Evolutionary conservation across 306 rosid species (phyloP).

Genomic region (Sesbania bispinosa): DNA sequence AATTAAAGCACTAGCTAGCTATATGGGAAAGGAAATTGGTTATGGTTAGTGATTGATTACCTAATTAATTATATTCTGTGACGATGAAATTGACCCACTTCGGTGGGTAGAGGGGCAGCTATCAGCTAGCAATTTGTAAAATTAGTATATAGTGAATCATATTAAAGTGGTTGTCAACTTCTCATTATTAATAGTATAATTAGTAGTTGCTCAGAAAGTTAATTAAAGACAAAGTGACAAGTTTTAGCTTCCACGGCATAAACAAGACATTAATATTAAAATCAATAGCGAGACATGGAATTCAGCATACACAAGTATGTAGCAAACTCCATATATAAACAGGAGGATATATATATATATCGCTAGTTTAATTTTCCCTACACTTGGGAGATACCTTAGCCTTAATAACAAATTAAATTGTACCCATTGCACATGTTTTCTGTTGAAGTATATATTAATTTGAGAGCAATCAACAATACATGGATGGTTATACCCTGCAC

Average conservation of each 20-base stretch:
- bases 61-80: neutral
- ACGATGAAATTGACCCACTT: neutral
- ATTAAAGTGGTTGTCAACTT: neutral
- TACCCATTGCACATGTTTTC: no score
- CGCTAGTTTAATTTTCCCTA: no score
- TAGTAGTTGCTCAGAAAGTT: neutral
- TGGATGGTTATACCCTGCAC: no score
- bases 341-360: no score
- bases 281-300: no score
- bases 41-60: constrained; percentile 14
- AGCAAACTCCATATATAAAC: no score
- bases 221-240: constrained; percentile 1
- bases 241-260: constrained; percentile 1
- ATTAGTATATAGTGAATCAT: neutral
- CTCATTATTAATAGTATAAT: no score
- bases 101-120: neutral
- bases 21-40: neutral
- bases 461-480: no score
- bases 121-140: neutral
- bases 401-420: no score
- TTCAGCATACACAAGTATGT: no score
- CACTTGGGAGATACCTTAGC: no score
- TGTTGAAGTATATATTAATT: no score
- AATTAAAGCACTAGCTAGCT: neutral
- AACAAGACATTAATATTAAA: neutral